Percentiles rank a stretch among this genome's conserved stretches.
Evolutionary conservation across 2,329 filamentous ascomycete genomes (phyloP).

Genomic region (Metarhizium anisopliae): DNA sequence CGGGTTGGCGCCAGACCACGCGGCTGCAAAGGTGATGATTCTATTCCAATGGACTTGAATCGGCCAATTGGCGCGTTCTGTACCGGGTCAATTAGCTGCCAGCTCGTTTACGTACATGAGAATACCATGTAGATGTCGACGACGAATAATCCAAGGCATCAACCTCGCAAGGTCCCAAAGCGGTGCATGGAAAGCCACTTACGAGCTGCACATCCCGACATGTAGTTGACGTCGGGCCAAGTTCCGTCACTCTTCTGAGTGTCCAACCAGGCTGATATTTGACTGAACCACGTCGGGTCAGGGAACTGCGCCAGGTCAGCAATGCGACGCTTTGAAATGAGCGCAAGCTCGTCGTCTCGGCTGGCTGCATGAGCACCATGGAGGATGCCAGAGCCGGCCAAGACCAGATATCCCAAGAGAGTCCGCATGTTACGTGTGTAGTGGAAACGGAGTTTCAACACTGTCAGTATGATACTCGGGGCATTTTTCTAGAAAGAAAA

Average conservation of each 20-base stretch:
- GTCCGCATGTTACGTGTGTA: background rate
- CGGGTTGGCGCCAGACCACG: constrained; percentile 15
- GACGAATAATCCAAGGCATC: background rate
- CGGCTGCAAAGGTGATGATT: constrained; percentile 13
- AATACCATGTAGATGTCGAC: background rate
- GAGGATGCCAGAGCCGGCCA: background rate
- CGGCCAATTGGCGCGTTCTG: constrained; percentile 16
- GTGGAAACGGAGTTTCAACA: background rate
- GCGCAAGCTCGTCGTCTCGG: constrained; percentile 7
- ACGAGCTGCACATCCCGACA: constrained; percentile 14
- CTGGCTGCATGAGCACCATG: background rate
- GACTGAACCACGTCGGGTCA: constrained; percentile 11
- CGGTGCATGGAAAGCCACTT: background rate
- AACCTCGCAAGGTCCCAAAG: background rate
- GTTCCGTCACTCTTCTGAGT: constrained; percentile 13
- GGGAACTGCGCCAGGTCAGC: constrained; percentile 14
- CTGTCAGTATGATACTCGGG: too few relatives aligned
- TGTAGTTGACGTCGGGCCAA: constrained; percentile 15
- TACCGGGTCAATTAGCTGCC: background rate
- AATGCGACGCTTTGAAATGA: constrained; percentile 10
- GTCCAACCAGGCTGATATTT: constrained; percentile 10
- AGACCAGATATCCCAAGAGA: background rate
- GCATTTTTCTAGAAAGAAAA: too few relatives aligned
- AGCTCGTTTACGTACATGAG: background rate
- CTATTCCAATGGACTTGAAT: constrained; percentile 16